These are phyloP conservation scores for Linnemannia schmuckeri DNA, from an alignment of 192 early-diverging fungal species.

Conservation along the genomic window DNA sequence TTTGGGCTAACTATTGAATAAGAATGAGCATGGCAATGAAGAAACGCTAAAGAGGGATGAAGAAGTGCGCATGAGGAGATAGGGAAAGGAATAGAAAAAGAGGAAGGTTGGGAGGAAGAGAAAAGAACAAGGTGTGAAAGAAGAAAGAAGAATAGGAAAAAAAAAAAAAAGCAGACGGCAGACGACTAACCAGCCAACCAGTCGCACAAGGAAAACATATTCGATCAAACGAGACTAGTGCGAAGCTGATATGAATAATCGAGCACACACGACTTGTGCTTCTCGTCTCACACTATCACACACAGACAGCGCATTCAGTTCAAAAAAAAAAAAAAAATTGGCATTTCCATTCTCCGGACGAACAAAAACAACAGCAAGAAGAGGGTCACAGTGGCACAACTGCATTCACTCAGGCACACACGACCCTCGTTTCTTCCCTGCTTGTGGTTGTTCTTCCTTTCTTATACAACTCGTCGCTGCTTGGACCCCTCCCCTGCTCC, in stretches of 20 bases:
- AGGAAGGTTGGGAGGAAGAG: background rate
- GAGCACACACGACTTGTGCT: too few species aligned
- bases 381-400: too few species aligned
- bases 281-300: too few species aligned
- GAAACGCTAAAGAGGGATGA: background rate
- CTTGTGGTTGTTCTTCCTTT: background rate
- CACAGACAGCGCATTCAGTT: too few species aligned
- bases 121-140: conserved; percentile 7
- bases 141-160: background rate
- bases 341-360: background rate
- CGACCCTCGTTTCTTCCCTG: background rate
- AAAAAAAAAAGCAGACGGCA: background rate
- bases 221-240: background rate
- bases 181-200: background rate
- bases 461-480: background rate
- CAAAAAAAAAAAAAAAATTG: too few species aligned
- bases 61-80: background rate
- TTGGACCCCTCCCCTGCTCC: background rate
- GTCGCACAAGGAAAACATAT: background rate
- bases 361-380: too few species aligned
- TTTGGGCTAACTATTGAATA: conserved; percentile 2
- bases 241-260: background rate
- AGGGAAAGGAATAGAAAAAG: background rate
- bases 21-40: background rate
- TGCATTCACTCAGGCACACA: background rate